Conservation (phyloP, 257 asterid genomes). For the Cynanchum wilfordii region DNA sequence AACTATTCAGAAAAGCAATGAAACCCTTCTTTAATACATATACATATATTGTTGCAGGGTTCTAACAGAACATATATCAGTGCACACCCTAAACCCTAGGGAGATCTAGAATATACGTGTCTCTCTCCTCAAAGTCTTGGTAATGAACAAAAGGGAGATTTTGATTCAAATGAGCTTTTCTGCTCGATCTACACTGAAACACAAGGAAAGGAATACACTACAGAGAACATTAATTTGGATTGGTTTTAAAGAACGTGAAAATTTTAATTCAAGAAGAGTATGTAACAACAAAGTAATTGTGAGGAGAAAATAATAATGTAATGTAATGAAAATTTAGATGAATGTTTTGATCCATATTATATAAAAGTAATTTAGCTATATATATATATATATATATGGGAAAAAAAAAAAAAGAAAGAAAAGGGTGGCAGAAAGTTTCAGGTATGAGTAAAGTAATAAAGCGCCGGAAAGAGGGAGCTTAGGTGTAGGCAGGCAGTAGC, state of each 20-base stretch:
- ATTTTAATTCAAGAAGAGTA: too few species aligned
- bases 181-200: slow-evolving; percentile 10
- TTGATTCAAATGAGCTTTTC: neutral
- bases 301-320: too few species aligned
- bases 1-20: neutral
- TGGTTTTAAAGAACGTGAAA: slow-evolving; percentile 1
- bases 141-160: slow-evolving; percentile 3
- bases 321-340: too few species aligned
- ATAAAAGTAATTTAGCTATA: too few species aligned
- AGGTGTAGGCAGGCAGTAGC: neutral
- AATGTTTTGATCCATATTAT: too few species aligned
- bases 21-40: neutral
- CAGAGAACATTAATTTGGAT: slow-evolving; percentile 5
- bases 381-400: too few species aligned
- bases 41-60: neutral
- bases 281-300: too few species aligned
- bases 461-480: neutral
- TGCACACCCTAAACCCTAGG: slow-evolving; percentile 15
- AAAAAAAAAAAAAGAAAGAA: neutral
- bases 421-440: neutral
- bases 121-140: neutral
- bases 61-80: neutral
- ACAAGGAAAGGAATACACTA: slow-evolving; percentile 20
- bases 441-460: neutral
- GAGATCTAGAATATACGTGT: neutral